A percentile compares a stretch with the other conserved stretches of the same genome.
Evolutionary conservation across 2,329 filamentous ascomycete genomes (phyloP).

Genomic region (Daldinia sp.): DNA sequence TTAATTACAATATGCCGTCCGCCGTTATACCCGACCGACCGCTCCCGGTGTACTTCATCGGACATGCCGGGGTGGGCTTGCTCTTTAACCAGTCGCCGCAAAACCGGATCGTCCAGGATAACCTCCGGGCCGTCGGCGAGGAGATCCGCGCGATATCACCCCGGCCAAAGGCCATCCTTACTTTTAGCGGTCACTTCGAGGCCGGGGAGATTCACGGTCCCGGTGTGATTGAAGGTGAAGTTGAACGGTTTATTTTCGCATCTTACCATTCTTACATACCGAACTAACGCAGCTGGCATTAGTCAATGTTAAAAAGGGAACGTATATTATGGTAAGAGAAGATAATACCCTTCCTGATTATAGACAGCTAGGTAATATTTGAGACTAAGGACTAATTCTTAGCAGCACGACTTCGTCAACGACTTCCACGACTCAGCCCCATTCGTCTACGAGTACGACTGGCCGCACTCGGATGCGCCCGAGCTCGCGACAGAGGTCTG

Average conservation of each 20-base stretch:
- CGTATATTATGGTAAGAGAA: slow-evolving; percentile 34
- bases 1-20: slow-evolving; percentile 28
- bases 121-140: slow-evolving; percentile 33
- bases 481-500: slow-evolving; percentile 34
- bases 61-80: slow-evolving; percentile 36
- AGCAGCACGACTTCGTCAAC: slow-evolving; percentile 39
- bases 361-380: not conserved
- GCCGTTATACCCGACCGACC: slow-evolving; percentile 18
- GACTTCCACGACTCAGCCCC: slow-evolving; percentile 39
- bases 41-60: slow-evolving; percentile 39
- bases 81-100: slow-evolving; percentile 29
- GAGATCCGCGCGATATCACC: slow-evolving; percentile 36
- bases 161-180: slow-evolving; percentile 37
- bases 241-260: too few species aligned
- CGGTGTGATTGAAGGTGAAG: slow-evolving; percentile 35
- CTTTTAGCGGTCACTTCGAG: slow-evolving; percentile 39
- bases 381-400: not conserved
- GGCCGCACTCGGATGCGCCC: slow-evolving; percentile 36
- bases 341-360: not conserved
- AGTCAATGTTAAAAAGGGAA: slow-evolving; percentile 38
- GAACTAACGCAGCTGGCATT: not conserved
- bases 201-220: slow-evolving; percentile 39
- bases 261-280: not conserved
- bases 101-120: slow-evolving; percentile 35
- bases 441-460: slow-evolving; percentile 39